A percentile compares a stretch with the other conserved stretches of the same genome.
These are phyloP conservation scores for Mycena filopes DNA, from an alignment of 768 basidiomycete species.

Conservation along the genomic window DNA sequence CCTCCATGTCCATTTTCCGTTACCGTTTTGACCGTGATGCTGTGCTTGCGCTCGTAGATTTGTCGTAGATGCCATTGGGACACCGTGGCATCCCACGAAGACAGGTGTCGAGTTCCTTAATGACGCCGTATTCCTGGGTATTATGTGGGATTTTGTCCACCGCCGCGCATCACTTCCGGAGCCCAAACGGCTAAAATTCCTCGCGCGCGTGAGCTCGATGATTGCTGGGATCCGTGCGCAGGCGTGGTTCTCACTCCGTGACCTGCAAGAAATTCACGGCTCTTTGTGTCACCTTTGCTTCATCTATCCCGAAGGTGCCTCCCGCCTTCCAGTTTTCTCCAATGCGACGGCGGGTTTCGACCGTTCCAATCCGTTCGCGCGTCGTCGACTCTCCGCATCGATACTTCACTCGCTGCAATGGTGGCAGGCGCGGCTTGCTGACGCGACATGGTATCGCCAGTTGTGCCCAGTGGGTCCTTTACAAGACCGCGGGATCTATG, in stretches of 20 bases:
- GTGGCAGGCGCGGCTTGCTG: constrained; percentile 40
- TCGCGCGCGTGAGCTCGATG: constrained; percentile 32
- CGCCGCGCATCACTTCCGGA: constrained; percentile 39
- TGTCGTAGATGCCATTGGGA: background rate
- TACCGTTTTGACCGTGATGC: background rate
- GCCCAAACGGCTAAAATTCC: constrained; percentile 39
- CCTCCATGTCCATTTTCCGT: no score
- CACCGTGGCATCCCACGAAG: constrained; percentile 7
- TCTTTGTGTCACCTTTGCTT: constrained; percentile 46
- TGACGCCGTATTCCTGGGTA: constrained; percentile 32
- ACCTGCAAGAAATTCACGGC: constrained; percentile 39
- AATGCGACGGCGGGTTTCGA: constrained; percentile 38
- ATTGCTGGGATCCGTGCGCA: background rate
- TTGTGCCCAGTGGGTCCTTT: constrained; percentile 22
- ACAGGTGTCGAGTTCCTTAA: background rate
- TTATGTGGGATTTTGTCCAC: constrained; percentile 41
- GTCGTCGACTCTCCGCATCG: constrained; percentile 33
- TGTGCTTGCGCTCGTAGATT: background rate
- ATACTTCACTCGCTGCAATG: constrained; percentile 43
- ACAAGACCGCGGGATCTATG: constrained; percentile 37
- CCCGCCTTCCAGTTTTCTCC: constrained; percentile 42
- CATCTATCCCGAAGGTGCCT: constrained; percentile 38
- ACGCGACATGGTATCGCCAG: constrained; percentile 17
- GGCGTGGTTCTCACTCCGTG: constrained; percentile 14
- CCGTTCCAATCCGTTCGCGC: constrained; percentile 16